These are phyloP conservation scores for Gelatoporia subvermispora DNA, from an alignment of 768 basidiomycete genomes.

Conservation along the genomic window DNA sequence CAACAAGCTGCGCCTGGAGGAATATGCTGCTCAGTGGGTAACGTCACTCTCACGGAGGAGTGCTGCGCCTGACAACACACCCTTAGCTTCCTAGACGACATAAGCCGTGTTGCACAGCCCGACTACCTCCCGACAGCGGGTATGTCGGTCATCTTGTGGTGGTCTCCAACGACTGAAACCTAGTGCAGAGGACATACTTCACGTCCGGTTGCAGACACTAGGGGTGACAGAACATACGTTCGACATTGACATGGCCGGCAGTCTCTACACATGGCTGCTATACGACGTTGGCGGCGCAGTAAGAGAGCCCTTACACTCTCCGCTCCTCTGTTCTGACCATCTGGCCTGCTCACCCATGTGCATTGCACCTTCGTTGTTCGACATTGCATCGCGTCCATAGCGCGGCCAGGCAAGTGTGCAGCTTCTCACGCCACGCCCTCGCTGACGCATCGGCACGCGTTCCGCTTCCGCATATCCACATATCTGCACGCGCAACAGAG, in stretches of 20 bases:
- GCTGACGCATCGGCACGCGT: slow-evolving; percentile 4
- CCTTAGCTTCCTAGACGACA: slow-evolving; percentile 60
- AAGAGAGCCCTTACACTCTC: slow-evolving; percentile 34
- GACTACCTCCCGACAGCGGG: slow-evolving; percentile 73
- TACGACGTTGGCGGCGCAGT: slow-evolving; percentile 85
- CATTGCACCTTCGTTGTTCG: neutral
- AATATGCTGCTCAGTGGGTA: slow-evolving; percentile 70
- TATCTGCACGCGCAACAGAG: slow-evolving; percentile 47
- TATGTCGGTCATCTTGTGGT: slow-evolving; percentile 18
- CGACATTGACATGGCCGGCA: slow-evolving; percentile 57
- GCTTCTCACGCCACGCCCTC: neutral
- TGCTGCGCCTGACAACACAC: neutral
- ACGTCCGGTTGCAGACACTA: slow-evolving; percentile 75
- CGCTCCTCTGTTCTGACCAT: neutral
- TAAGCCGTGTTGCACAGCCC: slow-evolving; percentile 59
- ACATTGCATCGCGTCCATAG: slow-evolving; percentile 27
- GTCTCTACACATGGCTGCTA: slow-evolving; percentile 67
- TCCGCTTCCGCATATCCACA: too few relatives aligned
- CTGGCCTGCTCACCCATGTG: neutral
- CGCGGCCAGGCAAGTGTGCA: slow-evolving; percentile 50
- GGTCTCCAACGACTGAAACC: neutral
- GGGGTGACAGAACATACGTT: slow-evolving; percentile 77
- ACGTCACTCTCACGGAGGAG: slow-evolving; percentile 4
- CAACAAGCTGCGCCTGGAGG: slow-evolving; percentile 64
- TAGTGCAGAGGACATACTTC: slow-evolving; percentile 64